These are phyloP conservation scores for Paramecium primaurelia DNA, from an alignment of 73 alveolate genomes.

Conservation along the genomic window DNA sequence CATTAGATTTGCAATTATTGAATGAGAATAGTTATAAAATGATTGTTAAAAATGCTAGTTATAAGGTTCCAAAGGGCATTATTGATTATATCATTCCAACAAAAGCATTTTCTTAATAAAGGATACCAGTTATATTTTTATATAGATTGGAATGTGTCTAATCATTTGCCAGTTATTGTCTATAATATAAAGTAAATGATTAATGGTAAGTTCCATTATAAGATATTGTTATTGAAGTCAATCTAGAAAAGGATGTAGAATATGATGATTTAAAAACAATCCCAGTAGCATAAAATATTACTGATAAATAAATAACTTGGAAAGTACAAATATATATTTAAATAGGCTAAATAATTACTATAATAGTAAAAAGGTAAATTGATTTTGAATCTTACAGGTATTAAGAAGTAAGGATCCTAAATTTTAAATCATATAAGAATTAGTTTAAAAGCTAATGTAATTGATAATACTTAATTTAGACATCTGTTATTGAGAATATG, in stretches of 20 bases:
- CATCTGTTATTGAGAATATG: conserved; percentile 37
- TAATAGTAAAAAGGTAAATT: conserved; percentile 12
- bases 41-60: neutral
- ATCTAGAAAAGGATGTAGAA: conserved; percentile 20
- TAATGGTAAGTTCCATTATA: neutral
- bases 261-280: conserved; percentile 32
- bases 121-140: conserved; percentile 4
- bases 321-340: neutral
- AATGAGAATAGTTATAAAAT: conserved; percentile 21
- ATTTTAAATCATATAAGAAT: neutral
- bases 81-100: conserved; percentile 17
- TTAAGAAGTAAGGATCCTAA: neutral
- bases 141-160: neutral
- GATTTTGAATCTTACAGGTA: conserved; percentile 9
- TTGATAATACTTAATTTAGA: neutral
- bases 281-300: neutral
- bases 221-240: conserved; percentile 2
- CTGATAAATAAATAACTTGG: neutral
- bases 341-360: neutral
- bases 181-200: conserved; percentile 27
- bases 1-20: neutral
- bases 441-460: conserved; percentile 24
- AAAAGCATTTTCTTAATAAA: neutral
- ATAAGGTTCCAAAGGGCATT: conserved; percentile 10
- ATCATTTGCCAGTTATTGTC: conserved; percentile 27